Percentiles rank a stretch among this genome's conserved stretches.
phyloP scores from a whole-genome alignment of 805 yeast genomes.

The Pichia cephalocereana region DNA sequence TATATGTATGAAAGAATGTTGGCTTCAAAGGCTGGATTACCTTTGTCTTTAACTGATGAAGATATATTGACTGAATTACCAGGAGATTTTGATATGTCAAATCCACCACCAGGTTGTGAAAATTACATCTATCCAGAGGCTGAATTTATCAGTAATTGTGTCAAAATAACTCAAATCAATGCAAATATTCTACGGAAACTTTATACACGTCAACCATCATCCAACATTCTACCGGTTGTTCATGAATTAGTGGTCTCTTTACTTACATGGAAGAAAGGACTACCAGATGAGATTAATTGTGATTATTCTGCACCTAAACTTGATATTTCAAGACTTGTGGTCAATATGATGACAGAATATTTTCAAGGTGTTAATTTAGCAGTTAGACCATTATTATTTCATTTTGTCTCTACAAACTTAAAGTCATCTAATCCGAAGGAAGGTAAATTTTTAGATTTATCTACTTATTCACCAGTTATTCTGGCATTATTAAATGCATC shows the following conservation, averaged over 20 bases:
- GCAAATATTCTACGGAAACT: constrained; percentile 61
- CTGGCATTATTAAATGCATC: constrained; percentile 66
- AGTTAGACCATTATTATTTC: constrained; percentile 67
- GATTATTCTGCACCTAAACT: constrained; percentile 49
- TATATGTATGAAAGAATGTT: constrained; percentile 53
- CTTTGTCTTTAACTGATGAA: constrained; percentile 69
- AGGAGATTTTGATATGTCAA: constrained; percentile 55
- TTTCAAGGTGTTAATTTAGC: constrained; percentile 77
- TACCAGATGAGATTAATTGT: constrained; percentile 57
- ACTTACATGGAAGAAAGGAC: constrained; percentile 54
- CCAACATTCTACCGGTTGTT: constrained; percentile 67
- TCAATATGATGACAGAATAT: constrained; percentile 73
- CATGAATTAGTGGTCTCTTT: constrained; percentile 60
- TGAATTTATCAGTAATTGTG: constrained; percentile 67
- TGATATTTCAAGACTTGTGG: constrained; percentile 54
- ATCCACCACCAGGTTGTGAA: constrained; percentile 51
- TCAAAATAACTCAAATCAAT: constrained; percentile 68
- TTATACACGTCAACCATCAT: constrained; percentile 67
- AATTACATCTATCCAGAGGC: constrained; percentile 72
- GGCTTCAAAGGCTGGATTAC: constrained; percentile 75
- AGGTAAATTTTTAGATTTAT: constrained; percentile 48
- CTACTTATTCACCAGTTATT: constrained; percentile 58
- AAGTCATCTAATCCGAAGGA: constrained; percentile 27
- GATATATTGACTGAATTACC: constrained; percentile 76
- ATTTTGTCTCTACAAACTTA: constrained; percentile 61